These are phyloP conservation scores for Rhodocollybia butyracea DNA, from an alignment of 768 basidiomycete genomes.

Conservation along the genomic window DNA sequence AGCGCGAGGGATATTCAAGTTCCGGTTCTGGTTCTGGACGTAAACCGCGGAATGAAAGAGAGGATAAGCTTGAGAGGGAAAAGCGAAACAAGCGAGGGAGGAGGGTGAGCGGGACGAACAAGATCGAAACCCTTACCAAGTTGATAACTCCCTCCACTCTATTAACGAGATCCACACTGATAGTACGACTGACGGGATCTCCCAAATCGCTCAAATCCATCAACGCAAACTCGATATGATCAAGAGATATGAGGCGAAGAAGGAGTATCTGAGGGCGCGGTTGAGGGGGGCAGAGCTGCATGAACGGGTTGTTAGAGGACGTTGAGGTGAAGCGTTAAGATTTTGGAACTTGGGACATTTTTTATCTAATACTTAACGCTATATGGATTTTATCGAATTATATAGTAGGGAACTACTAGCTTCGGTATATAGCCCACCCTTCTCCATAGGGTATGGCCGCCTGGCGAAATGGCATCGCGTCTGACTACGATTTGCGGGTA, in stretches of 20 bases:
- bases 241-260: constrained; percentile 62
- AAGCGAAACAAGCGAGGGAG: not conserved
- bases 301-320: constrained; percentile 42
- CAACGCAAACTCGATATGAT: constrained; percentile 63
- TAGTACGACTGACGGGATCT: too few relatives aligned
- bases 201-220: constrained; percentile 65
- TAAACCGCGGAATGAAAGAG: not conserved
- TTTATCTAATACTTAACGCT: too few relatives aligned
- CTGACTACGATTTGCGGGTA: constrained; percentile 83
- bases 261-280: constrained; percentile 73
- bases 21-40: not conserved
- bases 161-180: too few relatives aligned
- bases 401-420: too few relatives aligned
- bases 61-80: not conserved
- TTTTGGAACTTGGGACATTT: too few relatives aligned
- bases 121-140: too few relatives aligned
- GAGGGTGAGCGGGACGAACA: not conserved
- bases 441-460: too few relatives aligned
- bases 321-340: too few relatives aligned
- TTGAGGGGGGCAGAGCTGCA: constrained; percentile 73
- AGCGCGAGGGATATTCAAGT: too few relatives aligned
- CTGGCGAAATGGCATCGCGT: constrained; percentile 95
- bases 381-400: too few relatives aligned
- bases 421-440: too few relatives aligned
- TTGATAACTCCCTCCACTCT: too few relatives aligned